Conservation (phyloP, 2,329 filamentous ascomycete genomes). For the Cladosporium velox region DNA sequence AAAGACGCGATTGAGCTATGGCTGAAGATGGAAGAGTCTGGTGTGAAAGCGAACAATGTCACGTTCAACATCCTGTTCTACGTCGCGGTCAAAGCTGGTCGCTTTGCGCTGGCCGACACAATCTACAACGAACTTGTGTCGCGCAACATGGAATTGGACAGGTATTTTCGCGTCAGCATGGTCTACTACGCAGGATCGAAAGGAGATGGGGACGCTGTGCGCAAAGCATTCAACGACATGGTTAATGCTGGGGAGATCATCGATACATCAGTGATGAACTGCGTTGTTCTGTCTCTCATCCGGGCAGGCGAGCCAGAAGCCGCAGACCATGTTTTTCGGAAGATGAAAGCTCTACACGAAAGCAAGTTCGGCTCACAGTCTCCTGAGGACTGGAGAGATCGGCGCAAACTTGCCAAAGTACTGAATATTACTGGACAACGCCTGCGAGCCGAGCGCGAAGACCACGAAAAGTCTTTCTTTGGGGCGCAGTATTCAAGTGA, state of each 20-base stretch:
- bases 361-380: constrained; percentile 37
- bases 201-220: constrained; percentile 70
- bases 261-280: constrained; percentile 84
- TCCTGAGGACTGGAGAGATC: constrained; percentile 45
- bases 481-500: constrained; percentile 29
- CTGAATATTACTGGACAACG: constrained; percentile 49
- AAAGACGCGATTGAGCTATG: constrained; percentile 74
- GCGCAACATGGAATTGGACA: constrained; percentile 68
- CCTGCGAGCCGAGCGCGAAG: constrained; percentile 51
- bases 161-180: constrained; percentile 77
- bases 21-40: constrained; percentile 82
- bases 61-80: constrained; percentile 95
- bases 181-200: constrained; percentile 83
- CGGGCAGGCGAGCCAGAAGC: constrained; percentile 72
- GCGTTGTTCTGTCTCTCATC: constrained; percentile 77
- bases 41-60: constrained; percentile 67
- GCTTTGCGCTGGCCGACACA: constrained; percentile 80
- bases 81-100: constrained; percentile 79
- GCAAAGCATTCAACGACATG: constrained; percentile 77
- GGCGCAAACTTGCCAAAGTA: constrained; percentile 48
- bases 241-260: constrained; percentile 85
- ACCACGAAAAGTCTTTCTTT: constrained; percentile 49
- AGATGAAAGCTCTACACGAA: constrained; percentile 71
- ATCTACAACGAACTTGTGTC: constrained; percentile 77
- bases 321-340: constrained; percentile 77